Conservation (phyloP, 2,329 filamentous ascomycete genomes). For the Calonectria henricotiae region DNA sequence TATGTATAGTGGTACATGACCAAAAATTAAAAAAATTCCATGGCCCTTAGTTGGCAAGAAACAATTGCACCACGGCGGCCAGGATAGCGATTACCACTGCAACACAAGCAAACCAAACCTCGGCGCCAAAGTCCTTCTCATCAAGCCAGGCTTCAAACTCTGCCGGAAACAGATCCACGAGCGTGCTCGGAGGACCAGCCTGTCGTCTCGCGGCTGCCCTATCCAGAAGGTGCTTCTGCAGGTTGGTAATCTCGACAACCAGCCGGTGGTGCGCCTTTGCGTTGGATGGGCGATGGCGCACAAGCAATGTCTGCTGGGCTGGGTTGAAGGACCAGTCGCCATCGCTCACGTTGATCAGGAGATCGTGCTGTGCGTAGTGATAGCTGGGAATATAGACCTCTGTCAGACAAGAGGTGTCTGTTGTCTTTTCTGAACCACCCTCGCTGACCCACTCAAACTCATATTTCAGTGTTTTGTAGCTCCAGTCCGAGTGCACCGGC, state of each 20-base stretch:
- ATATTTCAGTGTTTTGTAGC: slow-evolving; percentile 56
- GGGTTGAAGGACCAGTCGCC: slow-evolving; percentile 55
- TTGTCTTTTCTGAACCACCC: slow-evolving; percentile 37
- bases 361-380: slow-evolving; percentile 55
- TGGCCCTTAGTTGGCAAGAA: not conserved
- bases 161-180: slow-evolving; percentile 39
- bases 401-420: slow-evolving; percentile 52
- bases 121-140: slow-evolving; percentile 40
- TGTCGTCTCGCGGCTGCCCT: slow-evolving; percentile 36
- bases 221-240: slow-evolving; percentile 46
- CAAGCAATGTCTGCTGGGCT: slow-evolving; percentile 54
- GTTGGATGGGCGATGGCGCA: slow-evolving; percentile 43
- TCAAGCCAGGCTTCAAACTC: slow-evolving; percentile 45
- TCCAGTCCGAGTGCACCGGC: slow-evolving; percentile 57
- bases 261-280: slow-evolving; percentile 39
- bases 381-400: slow-evolving; percentile 61
- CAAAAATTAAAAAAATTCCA: slow-evolving; percentile 5
- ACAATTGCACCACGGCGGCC: slow-evolving; percentile 10
- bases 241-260: slow-evolving; percentile 49
- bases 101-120: slow-evolving; percentile 35
- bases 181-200: slow-evolving; percentile 38
- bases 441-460: slow-evolving; percentile 56
- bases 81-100: slow-evolving; percentile 27
- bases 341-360: slow-evolving; percentile 52
- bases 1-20: slow-evolving; percentile 21